These are phyloP conservation scores for Lepiota subincarnata DNA, from an alignment of 768 basidiomycete genomes.

Conservation along the genomic window DNA sequence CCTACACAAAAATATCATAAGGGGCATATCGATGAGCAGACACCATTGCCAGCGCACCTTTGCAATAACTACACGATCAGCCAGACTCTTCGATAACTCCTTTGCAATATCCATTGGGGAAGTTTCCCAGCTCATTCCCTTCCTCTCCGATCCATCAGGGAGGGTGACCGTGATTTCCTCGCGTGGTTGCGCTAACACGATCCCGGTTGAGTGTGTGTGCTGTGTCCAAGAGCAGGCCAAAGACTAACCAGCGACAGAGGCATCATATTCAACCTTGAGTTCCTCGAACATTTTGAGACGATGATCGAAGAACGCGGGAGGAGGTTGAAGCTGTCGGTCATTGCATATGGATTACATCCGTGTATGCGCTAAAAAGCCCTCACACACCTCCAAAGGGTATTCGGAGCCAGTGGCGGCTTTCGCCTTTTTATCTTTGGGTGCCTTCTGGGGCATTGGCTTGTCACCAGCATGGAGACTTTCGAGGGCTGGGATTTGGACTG, in stretches of 20 bases:
- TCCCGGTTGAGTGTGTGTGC: conserved; percentile 5
- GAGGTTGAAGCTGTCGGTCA: conserved; percentile 63
- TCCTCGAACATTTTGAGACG: conserved; percentile 88
- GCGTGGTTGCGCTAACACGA: conserved; percentile 63
- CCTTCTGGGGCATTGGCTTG: conserved; percentile 22
- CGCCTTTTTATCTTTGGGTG: conserved; percentile 41
- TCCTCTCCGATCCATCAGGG: conserved; percentile 79
- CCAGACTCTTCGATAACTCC: conserved; percentile 78
- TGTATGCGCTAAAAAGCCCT: neutral
- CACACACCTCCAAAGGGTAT: conserved; percentile 61
- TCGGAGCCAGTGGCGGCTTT: conserved; percentile 36
- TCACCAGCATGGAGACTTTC: conserved; percentile 36
- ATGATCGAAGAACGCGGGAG: conserved; percentile 83
- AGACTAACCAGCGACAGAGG: conserved; percentile 64
- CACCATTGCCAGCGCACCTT: conserved; percentile 53
- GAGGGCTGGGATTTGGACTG: conserved; percentile 43
- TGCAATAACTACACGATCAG: conserved; percentile 88
- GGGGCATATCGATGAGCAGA: neutral
- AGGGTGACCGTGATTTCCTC: conserved; percentile 81
- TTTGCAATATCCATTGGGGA: conserved; percentile 89
- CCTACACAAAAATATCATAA: conserved; percentile 37
- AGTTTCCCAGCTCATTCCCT: conserved; percentile 92
- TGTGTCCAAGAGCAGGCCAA: neutral
- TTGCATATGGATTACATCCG: neutral
- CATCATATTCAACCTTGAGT: conserved; percentile 80